These are phyloP conservation scores for Bathelium albidoporum DNA, from an alignment of 495 filamentous ascomycete species.

Conservation along the genomic window DNA sequence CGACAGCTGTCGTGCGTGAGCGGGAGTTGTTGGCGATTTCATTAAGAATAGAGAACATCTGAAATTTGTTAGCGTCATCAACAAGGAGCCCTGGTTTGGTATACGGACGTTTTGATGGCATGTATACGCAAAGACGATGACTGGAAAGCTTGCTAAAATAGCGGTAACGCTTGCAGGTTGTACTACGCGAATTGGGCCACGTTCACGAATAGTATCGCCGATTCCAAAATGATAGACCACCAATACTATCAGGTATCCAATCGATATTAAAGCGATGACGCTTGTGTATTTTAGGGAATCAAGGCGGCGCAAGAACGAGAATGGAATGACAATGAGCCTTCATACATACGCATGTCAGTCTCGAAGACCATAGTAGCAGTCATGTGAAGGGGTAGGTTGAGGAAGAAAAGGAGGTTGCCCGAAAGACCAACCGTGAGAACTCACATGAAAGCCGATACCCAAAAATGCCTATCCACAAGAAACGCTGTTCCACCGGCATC, in stretches of 20 bases:
- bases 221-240: constrained; percentile 80
- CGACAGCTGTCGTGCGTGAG: constrained; percentile 67
- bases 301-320: constrained; percentile 80
- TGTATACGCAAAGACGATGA: constrained; percentile 96
- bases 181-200: constrained; percentile 61
- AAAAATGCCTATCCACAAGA: constrained; percentile 86
- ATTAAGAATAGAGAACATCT: constrained; percentile 99
- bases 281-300: constrained; percentile 98
- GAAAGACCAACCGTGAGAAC: constrained; percentile 20
- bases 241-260: constrained; percentile 84
- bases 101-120: constrained; percentile 83
- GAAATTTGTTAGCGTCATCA: constrained; percentile 1
- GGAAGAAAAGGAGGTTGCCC: no score
- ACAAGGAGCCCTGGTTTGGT: neutral
- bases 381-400: no score
- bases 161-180: constrained; percentile 69
- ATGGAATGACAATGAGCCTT: constrained; percentile 84
- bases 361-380: neutral
- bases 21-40: constrained; percentile 83
- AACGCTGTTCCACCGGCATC: constrained; percentile 48
- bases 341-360: neutral
- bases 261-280: constrained; percentile 79
- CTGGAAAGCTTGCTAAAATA: constrained; percentile 75
- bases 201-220: constrained; percentile 62
- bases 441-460: constrained; percentile 95